Evolutionary conservation across 2,329 filamentous ascomycete species (phyloP).

Genomic region (Boeremia lycopersici): DNA sequence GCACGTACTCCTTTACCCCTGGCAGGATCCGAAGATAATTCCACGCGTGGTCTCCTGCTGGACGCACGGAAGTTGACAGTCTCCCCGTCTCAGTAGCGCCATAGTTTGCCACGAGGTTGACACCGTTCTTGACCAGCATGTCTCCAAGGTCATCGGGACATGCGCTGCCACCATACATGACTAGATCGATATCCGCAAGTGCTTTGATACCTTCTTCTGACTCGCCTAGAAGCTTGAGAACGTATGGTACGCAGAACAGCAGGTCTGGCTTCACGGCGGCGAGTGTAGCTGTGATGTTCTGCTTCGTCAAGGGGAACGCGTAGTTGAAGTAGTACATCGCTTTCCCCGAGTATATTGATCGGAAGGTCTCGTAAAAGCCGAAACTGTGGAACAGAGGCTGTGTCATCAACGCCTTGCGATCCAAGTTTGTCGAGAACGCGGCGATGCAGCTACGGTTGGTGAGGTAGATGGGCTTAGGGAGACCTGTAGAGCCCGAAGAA

Average conservation of each 20-base stretch:
- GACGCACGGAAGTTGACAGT: slow-evolving; percentile 65
- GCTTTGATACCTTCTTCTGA: slow-evolving; percentile 59
- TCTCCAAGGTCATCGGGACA: slow-evolving; percentile 67
- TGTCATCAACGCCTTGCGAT: slow-evolving; percentile 30
- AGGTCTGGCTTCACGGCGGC: slow-evolving; percentile 53
- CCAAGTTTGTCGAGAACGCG: slow-evolving; percentile 25
- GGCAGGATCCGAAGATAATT: slow-evolving; percentile 61
- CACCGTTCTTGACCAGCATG: slow-evolving; percentile 57
- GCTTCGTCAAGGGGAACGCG: slow-evolving; percentile 26
- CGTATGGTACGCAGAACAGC: slow-evolving; percentile 68
- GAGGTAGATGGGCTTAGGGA: slow-evolving; percentile 68
- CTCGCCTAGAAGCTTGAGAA: slow-evolving; percentile 67
- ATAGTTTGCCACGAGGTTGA: slow-evolving; percentile 63
- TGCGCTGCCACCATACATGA: slow-evolving; percentile 63
- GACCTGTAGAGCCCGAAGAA: slow-evolving; percentile 63
- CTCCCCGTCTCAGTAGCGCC: slow-evolving; percentile 67
- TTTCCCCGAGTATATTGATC: slow-evolving; percentile 32
- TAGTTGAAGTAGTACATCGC: slow-evolving; percentile 34
- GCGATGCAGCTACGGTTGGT: slow-evolving; percentile 53
- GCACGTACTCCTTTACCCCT: slow-evolving; percentile 51
- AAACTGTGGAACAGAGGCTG: slow-evolving; percentile 34
- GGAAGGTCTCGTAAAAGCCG: slow-evolving; percentile 32
- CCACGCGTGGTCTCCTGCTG: slow-evolving; percentile 62
- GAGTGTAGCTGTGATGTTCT: slow-evolving; percentile 24
- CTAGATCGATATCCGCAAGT: slow-evolving; percentile 56